Percentiles rank a stretch among this genome's conserved stretches.
Conservation (phyloP, 257 asterid genomes). For the Solanum stenotomum region DNA sequence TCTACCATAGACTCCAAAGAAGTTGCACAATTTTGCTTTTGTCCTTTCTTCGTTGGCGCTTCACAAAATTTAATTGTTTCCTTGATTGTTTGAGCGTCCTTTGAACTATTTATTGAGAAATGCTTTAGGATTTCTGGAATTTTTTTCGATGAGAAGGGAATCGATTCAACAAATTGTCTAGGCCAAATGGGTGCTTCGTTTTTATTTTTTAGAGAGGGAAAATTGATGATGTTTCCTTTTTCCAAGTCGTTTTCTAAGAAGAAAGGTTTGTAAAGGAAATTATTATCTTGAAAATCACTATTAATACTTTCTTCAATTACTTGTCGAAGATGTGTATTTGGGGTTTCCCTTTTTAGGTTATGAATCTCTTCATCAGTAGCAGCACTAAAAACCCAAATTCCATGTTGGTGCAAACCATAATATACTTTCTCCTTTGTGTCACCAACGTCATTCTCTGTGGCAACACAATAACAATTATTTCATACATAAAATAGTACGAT, state of each 20-base stretch:
- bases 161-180: slow-evolving; percentile 1
- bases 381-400: neutral
- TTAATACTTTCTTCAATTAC: neutral
- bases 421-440: neutral
- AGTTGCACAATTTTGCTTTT: neutral
- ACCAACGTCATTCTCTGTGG: neutral
- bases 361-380: neutral
- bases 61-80: neutral
- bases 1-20: slow-evolving; percentile 7
- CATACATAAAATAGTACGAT: too few species aligned
- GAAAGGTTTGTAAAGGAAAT: neutral
- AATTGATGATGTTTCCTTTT: neutral
- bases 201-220: neutral
- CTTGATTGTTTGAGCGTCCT: neutral
- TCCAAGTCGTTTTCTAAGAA: neutral
- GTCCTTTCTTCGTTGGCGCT: neutral
- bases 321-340: neutral
- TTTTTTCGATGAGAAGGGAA: slow-evolving; percentile 2
- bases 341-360: neutral
- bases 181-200: slow-evolving; percentile 3
- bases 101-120: neutral
- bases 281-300: neutral
- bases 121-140: neutral
- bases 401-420: neutral
- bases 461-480: neutral